Evolutionary conservation across 2,329 filamentous ascomycete species (phyloP).

Genomic region (Ilyonectria sp.): DNA sequence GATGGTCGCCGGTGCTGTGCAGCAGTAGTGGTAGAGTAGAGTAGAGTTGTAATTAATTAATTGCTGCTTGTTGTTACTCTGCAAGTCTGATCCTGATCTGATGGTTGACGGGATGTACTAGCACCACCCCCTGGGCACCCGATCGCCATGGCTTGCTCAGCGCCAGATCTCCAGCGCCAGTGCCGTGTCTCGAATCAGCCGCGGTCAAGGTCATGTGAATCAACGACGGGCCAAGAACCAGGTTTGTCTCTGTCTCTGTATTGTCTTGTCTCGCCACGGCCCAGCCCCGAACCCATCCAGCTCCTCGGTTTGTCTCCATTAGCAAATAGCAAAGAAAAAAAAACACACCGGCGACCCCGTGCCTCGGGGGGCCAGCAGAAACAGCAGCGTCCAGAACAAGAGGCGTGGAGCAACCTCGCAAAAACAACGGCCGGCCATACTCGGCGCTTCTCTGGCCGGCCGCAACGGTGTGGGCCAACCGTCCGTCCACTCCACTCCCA

Average conservation of each 20-base stretch:
- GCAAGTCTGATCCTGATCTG: too few relatives aligned
- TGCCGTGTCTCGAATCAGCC: neutral
- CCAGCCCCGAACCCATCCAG: neutral
- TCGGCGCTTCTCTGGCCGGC: slow-evolving; percentile 54
- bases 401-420: slow-evolving; percentile 10
- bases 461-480: slow-evolving; percentile 45
- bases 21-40: too few relatives aligned
- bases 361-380: neutral
- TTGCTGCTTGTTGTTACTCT: too few relatives aligned
- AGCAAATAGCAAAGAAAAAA: slow-evolving; percentile 12
- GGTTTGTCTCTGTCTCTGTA: neutral
- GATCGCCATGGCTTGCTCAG: too few relatives aligned
- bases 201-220: neutral
- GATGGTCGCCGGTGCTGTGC: too few relatives aligned
- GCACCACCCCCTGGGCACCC: too few relatives aligned
- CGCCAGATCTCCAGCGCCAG: too few relatives aligned
- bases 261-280: neutral
- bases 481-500: slow-evolving; percentile 37
- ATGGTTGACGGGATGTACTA: too few relatives aligned
- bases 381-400: neutral
- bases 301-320: neutral
- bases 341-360: slow-evolving; percentile 31
- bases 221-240: neutral
- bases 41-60: too few relatives aligned
- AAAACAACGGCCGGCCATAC: slow-evolving; percentile 51